These are phyloP conservation scores for Triadica sebifera DNA, from an alignment of 345 rosid genomes.

Conservation along the genomic window DNA sequence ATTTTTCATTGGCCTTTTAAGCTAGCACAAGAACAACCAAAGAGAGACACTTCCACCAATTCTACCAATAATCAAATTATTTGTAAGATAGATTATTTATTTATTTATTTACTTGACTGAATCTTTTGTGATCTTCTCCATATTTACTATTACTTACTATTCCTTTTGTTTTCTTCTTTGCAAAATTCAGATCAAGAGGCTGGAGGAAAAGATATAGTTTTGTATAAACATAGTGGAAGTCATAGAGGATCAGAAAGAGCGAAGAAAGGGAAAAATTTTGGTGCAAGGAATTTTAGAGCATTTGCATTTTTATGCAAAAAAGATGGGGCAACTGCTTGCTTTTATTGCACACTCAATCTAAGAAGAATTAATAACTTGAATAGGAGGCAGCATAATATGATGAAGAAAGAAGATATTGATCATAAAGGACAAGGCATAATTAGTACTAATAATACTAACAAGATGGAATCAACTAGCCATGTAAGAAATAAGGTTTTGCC, in stretches of 20 bases:
- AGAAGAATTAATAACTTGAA: slow-evolving; percentile 29
- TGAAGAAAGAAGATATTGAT: slow-evolving; percentile 38
- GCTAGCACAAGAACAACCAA: slow-evolving; percentile 37
- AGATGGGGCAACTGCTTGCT: slow-evolving; percentile 62
- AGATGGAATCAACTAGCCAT: slow-evolving; percentile 29
- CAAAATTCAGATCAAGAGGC: slow-evolving; percentile 30
- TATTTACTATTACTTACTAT: too few relatives aligned
- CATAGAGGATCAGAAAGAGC: slow-evolving; percentile 28
- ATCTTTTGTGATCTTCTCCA: too few relatives aligned
- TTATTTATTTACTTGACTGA: not conserved
- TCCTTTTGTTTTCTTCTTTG: not conserved
- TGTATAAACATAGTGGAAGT: slow-evolving; percentile 16
- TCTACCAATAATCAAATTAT: slow-evolving; percentile 5
- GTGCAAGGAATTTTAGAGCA: slow-evolving; percentile 19
- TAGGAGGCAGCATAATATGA: slow-evolving; percentile 35
- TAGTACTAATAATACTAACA: slow-evolving; percentile 11
- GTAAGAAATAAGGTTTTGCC: slow-evolving; percentile 55
- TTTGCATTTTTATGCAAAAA: slow-evolving; percentile 48
- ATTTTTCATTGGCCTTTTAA: slow-evolving; percentile 56
- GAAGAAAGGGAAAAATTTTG: not conserved
- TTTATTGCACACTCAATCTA: slow-evolving; percentile 47
- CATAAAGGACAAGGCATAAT: slow-evolving; percentile 18
- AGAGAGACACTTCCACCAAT: slow-evolving; percentile 8
- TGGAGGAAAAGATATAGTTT: slow-evolving; percentile 27
- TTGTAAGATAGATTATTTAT: slow-evolving; percentile 23